phyloP scores from a whole-genome alignment of 495 filamentous ascomycete species.

The Xylaria curta region DNA sequence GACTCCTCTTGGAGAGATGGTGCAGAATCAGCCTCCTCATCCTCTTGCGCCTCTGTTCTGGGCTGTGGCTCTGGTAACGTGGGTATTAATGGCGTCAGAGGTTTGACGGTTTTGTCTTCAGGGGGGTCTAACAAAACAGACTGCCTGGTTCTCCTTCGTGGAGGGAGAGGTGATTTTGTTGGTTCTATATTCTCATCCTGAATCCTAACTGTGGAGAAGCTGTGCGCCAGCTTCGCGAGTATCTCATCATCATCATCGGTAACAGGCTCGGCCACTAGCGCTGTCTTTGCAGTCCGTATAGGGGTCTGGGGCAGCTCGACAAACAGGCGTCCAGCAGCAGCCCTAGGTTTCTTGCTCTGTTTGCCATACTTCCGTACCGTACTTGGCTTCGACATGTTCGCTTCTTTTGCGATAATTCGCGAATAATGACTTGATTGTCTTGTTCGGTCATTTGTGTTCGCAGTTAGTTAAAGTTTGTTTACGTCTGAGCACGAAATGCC shows the following conservation, averaged over 20 bases:
- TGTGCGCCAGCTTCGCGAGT: conserved; percentile 22
- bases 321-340: conserved; percentile 41
- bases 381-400: conserved; percentile 42
- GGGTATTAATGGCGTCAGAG: conserved; percentile 17
- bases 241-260: conserved; percentile 18
- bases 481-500: background rate
- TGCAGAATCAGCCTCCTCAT: conserved; percentile 10
- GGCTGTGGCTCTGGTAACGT: conserved; percentile 7
- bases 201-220: conserved; percentile 32
- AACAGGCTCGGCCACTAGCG: conserved; percentile 8
- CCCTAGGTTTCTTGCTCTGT: conserved; percentile 38
- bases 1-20: background rate
- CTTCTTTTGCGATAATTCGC: background rate
- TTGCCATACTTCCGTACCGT: conserved; percentile 54
- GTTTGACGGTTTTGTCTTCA: conserved; percentile 16
- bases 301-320: conserved; percentile 52
- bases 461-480: conserved; percentile 8
- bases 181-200: conserved; percentile 28
- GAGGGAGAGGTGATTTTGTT: conserved; percentile 22
- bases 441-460: background rate
- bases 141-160: conserved; percentile 32
- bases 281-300: conserved; percentile 26
- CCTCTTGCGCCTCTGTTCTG: conserved; percentile 8
- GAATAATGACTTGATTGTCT: background rate
- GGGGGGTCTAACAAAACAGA: conserved; percentile 26